Conservation (phyloP, 179 eudicot species). For the Camellia oleifera region DNA sequence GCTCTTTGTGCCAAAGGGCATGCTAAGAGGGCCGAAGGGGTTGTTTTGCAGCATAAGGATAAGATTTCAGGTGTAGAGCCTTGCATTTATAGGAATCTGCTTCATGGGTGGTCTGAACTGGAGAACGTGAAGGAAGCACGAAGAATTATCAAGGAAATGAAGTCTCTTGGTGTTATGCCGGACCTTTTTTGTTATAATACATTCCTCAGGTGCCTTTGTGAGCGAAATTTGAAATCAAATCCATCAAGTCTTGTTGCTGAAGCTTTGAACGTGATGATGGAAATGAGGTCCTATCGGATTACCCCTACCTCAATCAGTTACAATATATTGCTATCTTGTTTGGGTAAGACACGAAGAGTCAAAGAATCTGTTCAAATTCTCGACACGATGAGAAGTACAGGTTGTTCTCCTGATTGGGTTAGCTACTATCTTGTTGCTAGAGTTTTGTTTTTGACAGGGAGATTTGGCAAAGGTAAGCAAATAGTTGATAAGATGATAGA, state of each 20-base stretch:
- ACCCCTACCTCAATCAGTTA: constrained; percentile 51
- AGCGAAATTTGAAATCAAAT: constrained; percentile 44
- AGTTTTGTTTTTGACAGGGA: constrained; percentile 53
- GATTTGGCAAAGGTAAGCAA: constrained; percentile 72
- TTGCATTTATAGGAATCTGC: constrained; percentile 49
- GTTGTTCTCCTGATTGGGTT: constrained; percentile 57
- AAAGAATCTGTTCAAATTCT: constrained; percentile 50
- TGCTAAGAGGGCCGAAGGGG: constrained; percentile 56
- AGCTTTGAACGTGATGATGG: constrained; percentile 62
- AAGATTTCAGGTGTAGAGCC: constrained; percentile 44
- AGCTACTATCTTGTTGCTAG: constrained; percentile 54
- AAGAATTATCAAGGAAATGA: constrained; percentile 52
- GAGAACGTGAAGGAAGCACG: constrained; percentile 59
- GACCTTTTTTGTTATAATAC: constrained; percentile 62
- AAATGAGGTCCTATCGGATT: constrained; percentile 54
- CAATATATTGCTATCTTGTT: constrained; percentile 54
- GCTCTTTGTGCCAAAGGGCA: constrained; percentile 62
- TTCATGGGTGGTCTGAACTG: constrained; percentile 58
- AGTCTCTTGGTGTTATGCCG: constrained; percentile 39
- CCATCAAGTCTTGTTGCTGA: constrained; percentile 70
- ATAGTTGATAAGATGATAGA: constrained; percentile 50
- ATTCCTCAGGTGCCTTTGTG: constrained; percentile 56
- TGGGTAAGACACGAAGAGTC: constrained; percentile 52
- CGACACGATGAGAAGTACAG: constrained; percentile 44
- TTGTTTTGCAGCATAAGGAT: constrained; percentile 48